A percentile compares a stretch with the other conserved stretches of the same genome.
Conservation (phyloP, 2,329 filamentous ascomycete genomes). For the Colletotrichum noveboracense region DNA sequence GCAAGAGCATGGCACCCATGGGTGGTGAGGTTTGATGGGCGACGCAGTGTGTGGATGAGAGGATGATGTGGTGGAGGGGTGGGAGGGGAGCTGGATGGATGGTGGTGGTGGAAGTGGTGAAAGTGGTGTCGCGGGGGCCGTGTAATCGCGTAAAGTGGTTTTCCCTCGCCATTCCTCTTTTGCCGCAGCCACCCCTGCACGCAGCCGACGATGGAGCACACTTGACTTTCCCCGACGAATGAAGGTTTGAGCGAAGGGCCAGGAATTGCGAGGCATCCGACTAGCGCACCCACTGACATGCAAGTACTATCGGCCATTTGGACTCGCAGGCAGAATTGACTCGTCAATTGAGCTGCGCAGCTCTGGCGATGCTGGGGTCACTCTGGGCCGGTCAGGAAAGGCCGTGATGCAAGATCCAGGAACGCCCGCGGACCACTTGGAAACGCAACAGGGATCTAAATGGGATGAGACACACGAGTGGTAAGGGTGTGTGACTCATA, state of each 20-base stretch:
- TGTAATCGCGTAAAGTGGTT: slow-evolving; percentile 44
- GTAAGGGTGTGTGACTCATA: slow-evolving; percentile 26
- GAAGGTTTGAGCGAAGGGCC: background rate
- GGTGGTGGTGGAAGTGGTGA: background rate
- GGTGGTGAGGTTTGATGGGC: background rate
- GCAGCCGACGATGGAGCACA: slow-evolving; percentile 15
- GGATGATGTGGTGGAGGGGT: slow-evolving; percentile 13
- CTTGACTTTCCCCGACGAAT: slow-evolving; percentile 14
- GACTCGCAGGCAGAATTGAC: slow-evolving; percentile 15
- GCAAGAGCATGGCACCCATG: slow-evolving; percentile 14
- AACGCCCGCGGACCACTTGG: slow-evolving; percentile 18
- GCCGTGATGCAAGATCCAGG: slow-evolving; percentile 24
- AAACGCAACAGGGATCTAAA: slow-evolving; percentile 21
- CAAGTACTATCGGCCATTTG: slow-evolving; percentile 8
- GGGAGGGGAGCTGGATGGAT: slow-evolving; percentile 26
- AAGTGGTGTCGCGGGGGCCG: slow-evolving; percentile 22
- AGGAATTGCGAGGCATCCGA: slow-evolving; percentile 15
- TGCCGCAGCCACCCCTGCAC: slow-evolving; percentile 29
- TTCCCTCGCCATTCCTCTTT: slow-evolving; percentile 2
- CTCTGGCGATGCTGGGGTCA: slow-evolving; percentile 1
- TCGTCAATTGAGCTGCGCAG: slow-evolving; percentile 19
- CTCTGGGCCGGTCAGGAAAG: background rate
- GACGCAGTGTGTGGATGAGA: background rate
- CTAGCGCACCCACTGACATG: slow-evolving; percentile 19
- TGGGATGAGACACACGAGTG: slow-evolving; percentile 17